These are phyloP conservation scores for Phytophthora multivora DNA, from an alignment of 352 stramenopile species.

Conservation along the genomic window DNA sequence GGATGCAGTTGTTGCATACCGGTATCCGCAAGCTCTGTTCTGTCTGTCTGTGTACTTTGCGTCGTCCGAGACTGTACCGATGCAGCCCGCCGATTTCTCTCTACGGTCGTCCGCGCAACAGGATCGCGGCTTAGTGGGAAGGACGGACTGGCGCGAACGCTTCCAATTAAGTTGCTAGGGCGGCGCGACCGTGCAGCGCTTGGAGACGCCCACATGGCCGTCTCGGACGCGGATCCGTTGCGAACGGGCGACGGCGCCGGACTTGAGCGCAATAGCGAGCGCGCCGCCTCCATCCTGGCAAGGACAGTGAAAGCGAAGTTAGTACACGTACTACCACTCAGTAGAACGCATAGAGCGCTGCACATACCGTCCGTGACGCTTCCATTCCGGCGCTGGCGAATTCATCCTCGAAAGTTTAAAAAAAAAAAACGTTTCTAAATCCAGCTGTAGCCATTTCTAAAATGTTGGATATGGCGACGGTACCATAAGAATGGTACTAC, in stretches of 20 bases:
- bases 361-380: conserved; percentile 18
- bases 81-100: neutral
- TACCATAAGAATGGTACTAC: conserved; percentile 5
- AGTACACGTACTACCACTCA: neutral
- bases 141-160: conserved; percentile 38
- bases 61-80: conserved; percentile 19
- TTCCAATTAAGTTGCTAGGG: conserved; percentile 50
- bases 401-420: neutral
- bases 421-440: neutral
- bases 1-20: neutral
- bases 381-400: conserved; percentile 16
- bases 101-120: conserved; percentile 1
- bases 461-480: neutral
- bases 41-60: conserved; percentile 34
- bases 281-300: conserved; percentile 39
- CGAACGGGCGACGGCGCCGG: conserved; percentile 11
- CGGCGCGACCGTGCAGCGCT: conserved; percentile 45
- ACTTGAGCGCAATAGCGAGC: conserved; percentile 30
- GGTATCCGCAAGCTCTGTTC: neutral
- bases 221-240: neutral
- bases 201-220: conserved; percentile 42
- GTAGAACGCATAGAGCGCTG: neutral
- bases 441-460: too few species aligned
- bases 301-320: neutral
- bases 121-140: conserved; percentile 32